Base-by-base conservation (phyloP, 2,329 filamentous ascomycete species). In the Botrytis porri region DNA sequence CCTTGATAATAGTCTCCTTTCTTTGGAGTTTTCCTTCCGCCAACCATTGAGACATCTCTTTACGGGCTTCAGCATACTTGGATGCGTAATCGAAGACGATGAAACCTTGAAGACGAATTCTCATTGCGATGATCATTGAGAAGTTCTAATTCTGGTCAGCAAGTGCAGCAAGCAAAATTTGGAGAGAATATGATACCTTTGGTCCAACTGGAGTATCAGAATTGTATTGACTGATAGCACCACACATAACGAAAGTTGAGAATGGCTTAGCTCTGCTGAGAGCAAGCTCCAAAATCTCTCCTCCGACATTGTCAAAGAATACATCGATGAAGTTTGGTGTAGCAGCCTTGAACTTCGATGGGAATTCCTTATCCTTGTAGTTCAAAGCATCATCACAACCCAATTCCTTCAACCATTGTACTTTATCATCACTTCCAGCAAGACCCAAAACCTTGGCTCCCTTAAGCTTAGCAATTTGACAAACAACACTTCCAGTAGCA, bases 381-480 rank as follows among this genome's bases (percentile, higher is more conserved):
- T 93, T 91, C 73, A 93, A 78, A 0, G 89, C 90, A 16, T 83
- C 86, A 77, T 93, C 90, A 74, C 91, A 92, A 1, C 90, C 90
- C 37, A 93, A 82, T 77, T 90, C 88, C 4, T 84, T 86, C 75
- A 94, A 81, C 86, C 90, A 93, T 67, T 84, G 82, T 77, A 88
- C 92, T 83, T 93, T 93, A 54, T 91, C 88, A 51, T 88, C 86
- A 71, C 85, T 87, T 0, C 91, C 91, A 0, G 90, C 90, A 75
- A 93, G 85, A 10, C 91, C 91, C 20, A 93, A 88, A 4, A 85
- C 79, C 76, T 83, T 87, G 77, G 65, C 87, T 20, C 91, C 92
- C 81, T 89, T 89, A 70, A 93, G 83, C 84, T 93, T 94, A 29
- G 92, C 91, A 76, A 95, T 93, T 82, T 95, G 93, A 0, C 91